Percentiles rank a stretch among this genome's conserved stretches.
Conservation (phyloP, 192 early-diverging fungal species). For the Umbelopsis ramanniana region DNA sequence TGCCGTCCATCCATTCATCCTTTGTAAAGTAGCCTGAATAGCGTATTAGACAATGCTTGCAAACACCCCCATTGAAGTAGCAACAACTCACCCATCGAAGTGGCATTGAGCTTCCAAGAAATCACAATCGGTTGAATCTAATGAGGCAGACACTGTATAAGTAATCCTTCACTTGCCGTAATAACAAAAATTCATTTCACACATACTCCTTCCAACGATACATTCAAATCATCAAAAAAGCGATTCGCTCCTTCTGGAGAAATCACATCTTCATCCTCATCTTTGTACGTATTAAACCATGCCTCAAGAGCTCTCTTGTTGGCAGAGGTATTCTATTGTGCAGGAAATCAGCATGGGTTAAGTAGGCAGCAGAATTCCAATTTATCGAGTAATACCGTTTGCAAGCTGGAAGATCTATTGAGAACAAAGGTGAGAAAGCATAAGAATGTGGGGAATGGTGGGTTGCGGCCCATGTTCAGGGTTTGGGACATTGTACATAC, state of each 20-base stretch:
- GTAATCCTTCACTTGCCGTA: neutral
- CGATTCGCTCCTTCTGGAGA: constrained; percentile 26
- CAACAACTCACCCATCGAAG: constrained; percentile 23
- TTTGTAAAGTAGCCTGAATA: constrained; percentile 26
- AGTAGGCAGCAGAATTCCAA: neutral
- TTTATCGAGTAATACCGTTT: neutral
- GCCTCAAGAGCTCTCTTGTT: neutral
- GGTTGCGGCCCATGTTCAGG: too few species aligned
- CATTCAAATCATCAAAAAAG: constrained; percentile 27
- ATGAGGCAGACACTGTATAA: neutral
- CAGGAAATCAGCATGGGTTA: neutral
- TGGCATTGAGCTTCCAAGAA: constrained; percentile 29
- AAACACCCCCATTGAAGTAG: neutral
- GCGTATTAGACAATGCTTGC: too few species aligned
- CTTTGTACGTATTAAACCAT: constrained; percentile 26
- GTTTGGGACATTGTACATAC: neutral
- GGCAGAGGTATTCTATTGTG: neutral
- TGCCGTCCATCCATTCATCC: constrained; percentile 29
- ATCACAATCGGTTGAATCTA: constrained; percentile 26
- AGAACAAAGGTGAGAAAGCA: too few species aligned
- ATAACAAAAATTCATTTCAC: too few species aligned
- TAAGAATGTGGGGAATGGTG: too few species aligned
- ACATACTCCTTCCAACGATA: constrained; percentile 30
- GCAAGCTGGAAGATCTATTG: too few species aligned
- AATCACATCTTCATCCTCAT: constrained; percentile 26